A percentile compares a stretch with the other conserved stretches of the same genome.
Conservation (phyloP, 2,329 filamentous ascomycete species). For the Leptographium galeiforme region DNA sequence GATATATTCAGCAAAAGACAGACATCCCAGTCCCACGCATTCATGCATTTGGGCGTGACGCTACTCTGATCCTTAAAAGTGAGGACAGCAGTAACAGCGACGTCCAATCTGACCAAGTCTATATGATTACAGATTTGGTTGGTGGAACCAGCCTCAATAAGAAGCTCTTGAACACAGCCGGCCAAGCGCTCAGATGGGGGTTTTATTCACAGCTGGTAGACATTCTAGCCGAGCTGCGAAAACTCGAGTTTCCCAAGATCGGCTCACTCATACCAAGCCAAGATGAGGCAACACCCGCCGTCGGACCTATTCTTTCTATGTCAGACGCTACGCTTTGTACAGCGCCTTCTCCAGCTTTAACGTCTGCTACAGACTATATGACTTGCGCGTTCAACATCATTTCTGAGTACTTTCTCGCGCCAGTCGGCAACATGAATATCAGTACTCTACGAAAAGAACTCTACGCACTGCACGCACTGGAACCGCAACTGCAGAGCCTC, state of each 20-base stretch:
- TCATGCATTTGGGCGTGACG: constrained; percentile 11
- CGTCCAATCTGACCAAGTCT: constrained; percentile 10
- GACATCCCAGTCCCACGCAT: constrained; percentile 13
- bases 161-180: constrained; percentile 1
- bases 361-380: not conserved
- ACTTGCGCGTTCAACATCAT: constrained; percentile 1
- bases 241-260: not conserved
- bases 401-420: constrained; percentile 3
- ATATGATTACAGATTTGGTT: constrained; percentile 13
- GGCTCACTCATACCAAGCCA: constrained; percentile 15
- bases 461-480: constrained; percentile 11
- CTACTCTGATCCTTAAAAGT: not conserved
- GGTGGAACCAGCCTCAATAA: constrained; percentile 11
- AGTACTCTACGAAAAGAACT: constrained; percentile 9
- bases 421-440: constrained; percentile 3
- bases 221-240: too few species aligned
- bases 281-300: not conserved
- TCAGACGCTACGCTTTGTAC: not conserved
- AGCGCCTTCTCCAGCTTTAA: too few species aligned
- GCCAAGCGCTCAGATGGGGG: not conserved
- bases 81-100: not conserved
- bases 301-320: constrained; percentile 11
- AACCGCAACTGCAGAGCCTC: not conserved
- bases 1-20: constrained; percentile 8
- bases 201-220: constrained; percentile 10